These are phyloP conservation scores for Phytophthora fragariaefolia DNA, from an alignment of 352 stramenopile species.

Conservation along the genomic window DNA sequence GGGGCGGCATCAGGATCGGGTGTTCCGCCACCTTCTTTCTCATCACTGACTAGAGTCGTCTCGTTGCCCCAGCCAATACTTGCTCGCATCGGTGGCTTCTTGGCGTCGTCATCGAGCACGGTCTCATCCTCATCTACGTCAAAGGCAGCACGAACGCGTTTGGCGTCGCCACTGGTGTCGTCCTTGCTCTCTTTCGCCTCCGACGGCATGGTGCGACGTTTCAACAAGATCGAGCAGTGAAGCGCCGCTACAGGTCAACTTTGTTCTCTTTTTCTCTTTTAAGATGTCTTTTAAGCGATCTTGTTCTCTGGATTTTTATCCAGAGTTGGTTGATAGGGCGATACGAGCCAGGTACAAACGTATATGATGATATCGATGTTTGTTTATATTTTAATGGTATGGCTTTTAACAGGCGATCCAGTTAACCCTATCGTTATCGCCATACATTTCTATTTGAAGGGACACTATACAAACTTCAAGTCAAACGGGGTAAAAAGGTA, in stretches of 20 bases:
- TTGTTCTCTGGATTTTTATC: no score
- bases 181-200: conserved; percentile 42
- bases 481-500: no score
- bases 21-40: conserved; percentile 29
- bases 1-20: conserved; percentile 18
- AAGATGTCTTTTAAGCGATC: no score
- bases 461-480: no score
- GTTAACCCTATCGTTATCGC: no score
- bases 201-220: conserved; percentile 29
- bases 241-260: neutral
- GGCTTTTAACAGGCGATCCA: no score
- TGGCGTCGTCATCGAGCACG: conserved; percentile 46
- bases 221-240: conserved; percentile 22
- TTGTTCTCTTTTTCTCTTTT: no score
- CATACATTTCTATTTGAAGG: no score
- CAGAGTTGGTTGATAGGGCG: no score
- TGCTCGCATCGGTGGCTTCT: conserved; percentile 57
- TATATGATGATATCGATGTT: no score
- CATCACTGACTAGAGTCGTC: conserved; percentile 34
- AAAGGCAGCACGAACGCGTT: conserved; percentile 36
- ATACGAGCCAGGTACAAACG: no score
- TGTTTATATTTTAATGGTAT: no score
- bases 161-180: conserved; percentile 17
- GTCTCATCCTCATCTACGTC: conserved; percentile 61
- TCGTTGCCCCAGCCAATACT: conserved; percentile 73